Evolutionary conservation across 208 protist species (phyloP).

Genomic region (Wallacemonas collosoma): DNA sequence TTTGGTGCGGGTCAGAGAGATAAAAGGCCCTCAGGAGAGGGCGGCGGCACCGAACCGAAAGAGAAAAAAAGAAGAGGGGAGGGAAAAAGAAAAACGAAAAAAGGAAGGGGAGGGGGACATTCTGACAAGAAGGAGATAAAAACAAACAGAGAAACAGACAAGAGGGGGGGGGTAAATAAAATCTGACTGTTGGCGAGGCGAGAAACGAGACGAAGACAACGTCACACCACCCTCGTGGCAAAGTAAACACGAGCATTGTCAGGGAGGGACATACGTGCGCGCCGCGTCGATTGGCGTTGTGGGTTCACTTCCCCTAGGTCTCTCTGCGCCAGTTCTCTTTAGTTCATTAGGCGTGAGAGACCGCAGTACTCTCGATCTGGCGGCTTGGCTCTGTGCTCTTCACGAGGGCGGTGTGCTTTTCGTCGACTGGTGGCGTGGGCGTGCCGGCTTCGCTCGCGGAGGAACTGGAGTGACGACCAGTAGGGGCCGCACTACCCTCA

Average conservation of each 20-base stretch:
- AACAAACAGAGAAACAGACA: not conserved
- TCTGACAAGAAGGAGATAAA: constrained; percentile 14
- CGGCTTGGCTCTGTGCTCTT: not conserved
- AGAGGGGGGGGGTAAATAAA: constrained; percentile 7
- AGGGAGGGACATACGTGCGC: no score
- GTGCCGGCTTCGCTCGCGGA: constrained; percentile 15
- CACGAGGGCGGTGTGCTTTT: not conserved
- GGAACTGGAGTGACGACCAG: constrained; percentile 8
- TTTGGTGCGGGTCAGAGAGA: not conserved
- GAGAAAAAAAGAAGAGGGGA: constrained; percentile 4
- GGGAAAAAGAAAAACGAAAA: not conserved
- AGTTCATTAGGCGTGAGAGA: not conserved
- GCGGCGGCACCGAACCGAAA: not conserved
- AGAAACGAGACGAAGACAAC: no score
- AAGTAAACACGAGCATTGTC: no score
- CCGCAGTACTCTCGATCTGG: not conserved
- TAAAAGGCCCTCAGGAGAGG: not conserved
- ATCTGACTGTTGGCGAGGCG: not conserved
- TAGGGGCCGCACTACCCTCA: constrained; percentile 2
- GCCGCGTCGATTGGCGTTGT: no score
- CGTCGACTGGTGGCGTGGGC: not conserved
- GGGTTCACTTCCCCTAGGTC: no score
- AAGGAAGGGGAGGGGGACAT: not conserved
- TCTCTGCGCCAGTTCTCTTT: no score
- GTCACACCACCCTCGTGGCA: no score